A percentile compares a stretch with the other conserved stretches of the same genome.
Conservation (phyloP, 805 yeast species). For the Clavispora vitiphila region DNA sequence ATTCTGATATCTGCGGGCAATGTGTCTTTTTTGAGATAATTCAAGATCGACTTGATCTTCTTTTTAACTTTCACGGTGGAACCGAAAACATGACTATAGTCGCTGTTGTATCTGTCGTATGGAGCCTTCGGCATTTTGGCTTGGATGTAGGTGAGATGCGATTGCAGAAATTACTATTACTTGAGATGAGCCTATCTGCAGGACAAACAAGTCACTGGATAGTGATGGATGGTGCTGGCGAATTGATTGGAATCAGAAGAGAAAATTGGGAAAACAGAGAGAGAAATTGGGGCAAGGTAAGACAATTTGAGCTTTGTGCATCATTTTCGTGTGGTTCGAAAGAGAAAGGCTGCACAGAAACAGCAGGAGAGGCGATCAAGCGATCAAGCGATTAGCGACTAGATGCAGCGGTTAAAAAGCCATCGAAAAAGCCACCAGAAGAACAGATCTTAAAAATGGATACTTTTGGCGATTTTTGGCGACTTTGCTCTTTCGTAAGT, state of each 20-base stretch:
- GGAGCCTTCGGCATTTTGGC: conserved; percentile 4
- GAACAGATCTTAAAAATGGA: no score
- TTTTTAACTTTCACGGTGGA: conserved; percentile 48
- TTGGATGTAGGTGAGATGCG: background rate
- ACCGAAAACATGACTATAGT: conserved; percentile 14
- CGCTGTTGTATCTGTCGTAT: conserved; percentile 10
- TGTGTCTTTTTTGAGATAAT: conserved; percentile 57
- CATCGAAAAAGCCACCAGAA: no score
- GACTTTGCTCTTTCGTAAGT: no score
- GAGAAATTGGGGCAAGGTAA: no score
- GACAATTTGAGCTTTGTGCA: no score
- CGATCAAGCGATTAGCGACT: no score
- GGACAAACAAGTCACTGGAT: background rate
- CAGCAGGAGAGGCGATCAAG: no score
- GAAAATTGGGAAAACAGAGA: background rate
- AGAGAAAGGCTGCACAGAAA: no score
- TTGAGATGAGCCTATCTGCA: background rate
- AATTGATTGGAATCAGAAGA: no score
- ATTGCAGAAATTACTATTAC: background rate
- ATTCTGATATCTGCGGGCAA: conserved; percentile 61
- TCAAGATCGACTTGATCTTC: conserved; percentile 80
- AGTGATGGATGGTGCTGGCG: background rate
- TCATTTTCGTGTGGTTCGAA: no score
- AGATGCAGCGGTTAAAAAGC: no score
- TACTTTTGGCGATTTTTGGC: no score